These are phyloP conservation scores for Pharus latifolius DNA, from an alignment of 176 grass and related monocot genomes.

Conservation along the genomic window DNA sequence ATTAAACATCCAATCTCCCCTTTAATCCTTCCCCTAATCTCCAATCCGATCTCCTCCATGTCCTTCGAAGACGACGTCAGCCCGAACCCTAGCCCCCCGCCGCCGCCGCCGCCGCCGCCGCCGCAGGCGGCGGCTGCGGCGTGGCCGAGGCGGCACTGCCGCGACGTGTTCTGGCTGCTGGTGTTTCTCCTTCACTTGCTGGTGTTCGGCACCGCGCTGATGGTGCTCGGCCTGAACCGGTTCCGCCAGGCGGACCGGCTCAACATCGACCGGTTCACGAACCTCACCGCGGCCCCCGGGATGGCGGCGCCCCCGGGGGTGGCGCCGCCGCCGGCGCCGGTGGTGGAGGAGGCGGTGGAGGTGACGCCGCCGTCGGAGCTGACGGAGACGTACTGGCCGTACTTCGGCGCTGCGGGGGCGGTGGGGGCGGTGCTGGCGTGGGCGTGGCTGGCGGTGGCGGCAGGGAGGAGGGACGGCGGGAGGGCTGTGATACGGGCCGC, in stretches of 20 bases:
- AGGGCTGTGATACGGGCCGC: conserved; percentile 61
- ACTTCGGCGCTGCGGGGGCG: conserved; percentile 70
- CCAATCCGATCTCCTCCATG: conserved; percentile 21
- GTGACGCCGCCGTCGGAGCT: conserved; percentile 28
- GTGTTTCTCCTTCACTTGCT: conserved; percentile 79
- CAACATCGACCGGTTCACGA: conserved; percentile 77
- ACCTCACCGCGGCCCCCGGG: conserved; percentile 32
- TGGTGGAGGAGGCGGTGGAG: not conserved
- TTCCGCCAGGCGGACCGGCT: conserved; percentile 67
- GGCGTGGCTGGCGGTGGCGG: conserved; percentile 52
- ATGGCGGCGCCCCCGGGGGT: not conserved
- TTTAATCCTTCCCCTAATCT: not conserved
- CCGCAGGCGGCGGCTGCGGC: not conserved
- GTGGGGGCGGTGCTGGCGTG: conserved; percentile 47
- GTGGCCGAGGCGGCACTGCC: conserved; percentile 49
- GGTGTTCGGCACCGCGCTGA: conserved; percentile 57
- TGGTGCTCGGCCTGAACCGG: conserved; percentile 65
- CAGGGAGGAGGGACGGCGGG: conserved; percentile 27
- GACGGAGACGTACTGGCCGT: conserved; percentile 94
- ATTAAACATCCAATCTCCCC: not conserved
- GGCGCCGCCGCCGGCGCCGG: conserved; percentile 25
- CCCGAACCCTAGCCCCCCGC: conserved; percentile 28
- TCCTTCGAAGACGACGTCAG: conserved; percentile 13
- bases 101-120: not conserved
- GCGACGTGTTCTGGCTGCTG: conserved; percentile 87